These are phyloP conservation scores for Cladosporium sp. DNA, from an alignment of 2,329 filamentous ascomycete species.

Conservation along the genomic window DNA sequence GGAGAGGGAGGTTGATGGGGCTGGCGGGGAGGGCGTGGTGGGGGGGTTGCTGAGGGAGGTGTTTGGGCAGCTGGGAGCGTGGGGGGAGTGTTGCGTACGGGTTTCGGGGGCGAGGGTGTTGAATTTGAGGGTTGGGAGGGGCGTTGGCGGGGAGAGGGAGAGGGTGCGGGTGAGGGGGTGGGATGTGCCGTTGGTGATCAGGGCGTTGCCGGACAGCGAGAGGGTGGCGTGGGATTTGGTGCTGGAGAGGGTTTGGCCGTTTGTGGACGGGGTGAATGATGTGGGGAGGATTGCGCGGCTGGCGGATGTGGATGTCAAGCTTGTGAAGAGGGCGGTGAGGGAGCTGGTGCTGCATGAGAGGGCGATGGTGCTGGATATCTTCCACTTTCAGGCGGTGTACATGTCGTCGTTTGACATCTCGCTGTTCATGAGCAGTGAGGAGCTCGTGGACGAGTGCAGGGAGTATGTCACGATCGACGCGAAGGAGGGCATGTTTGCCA, in stretches of 20 bases:
- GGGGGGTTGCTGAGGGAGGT: constrained; percentile 75
- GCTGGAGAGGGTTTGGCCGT: constrained; percentile 69
- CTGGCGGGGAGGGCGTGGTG: constrained; percentile 26
- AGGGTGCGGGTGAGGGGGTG: constrained; percentile 67
- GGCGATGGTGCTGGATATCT: constrained; percentile 84
- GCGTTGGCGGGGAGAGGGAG: constrained; percentile 22
- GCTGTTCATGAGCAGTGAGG: constrained; percentile 68
- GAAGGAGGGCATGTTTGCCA: constrained; percentile 13
- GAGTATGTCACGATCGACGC: constrained; percentile 63
- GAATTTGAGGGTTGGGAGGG: constrained; percentile 21
- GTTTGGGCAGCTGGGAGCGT: constrained; percentile 91
- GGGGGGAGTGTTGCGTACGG: constrained; percentile 67
- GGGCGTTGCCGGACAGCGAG: constrained; percentile 44
- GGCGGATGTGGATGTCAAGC: constrained; percentile 77
- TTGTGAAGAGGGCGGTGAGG: constrained; percentile 78
- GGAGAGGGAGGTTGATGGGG: constrained; percentile 25
- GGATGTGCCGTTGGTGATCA: constrained; percentile 78
- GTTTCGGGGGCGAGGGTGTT: constrained; percentile 22
- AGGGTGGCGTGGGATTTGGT: constrained; percentile 70
- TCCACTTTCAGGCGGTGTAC: constrained; percentile 90
- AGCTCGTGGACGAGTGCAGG: constrained; percentile 79
- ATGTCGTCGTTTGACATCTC: constrained; percentile 73
- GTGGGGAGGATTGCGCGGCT: constrained; percentile 78
- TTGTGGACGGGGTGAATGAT: constrained; percentile 87
- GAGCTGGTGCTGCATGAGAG: constrained; percentile 93